Base-by-base conservation (phyloP, 2,329 filamentous ascomycete genomes). In the Scedosporium minutisporum region DNA sequence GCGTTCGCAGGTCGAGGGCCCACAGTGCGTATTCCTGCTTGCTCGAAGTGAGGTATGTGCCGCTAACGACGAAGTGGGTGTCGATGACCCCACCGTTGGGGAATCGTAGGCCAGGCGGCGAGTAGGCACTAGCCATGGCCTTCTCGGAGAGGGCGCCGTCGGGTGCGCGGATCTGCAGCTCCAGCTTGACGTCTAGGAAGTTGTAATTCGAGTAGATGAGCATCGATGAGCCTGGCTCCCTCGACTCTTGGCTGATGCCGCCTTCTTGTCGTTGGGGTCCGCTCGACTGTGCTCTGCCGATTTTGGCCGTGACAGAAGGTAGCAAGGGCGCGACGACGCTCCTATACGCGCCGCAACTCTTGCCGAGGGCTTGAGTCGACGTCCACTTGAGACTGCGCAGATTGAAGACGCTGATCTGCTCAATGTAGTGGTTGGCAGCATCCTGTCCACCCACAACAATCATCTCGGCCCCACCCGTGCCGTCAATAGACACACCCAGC, bases 141-240 rank as follows among this genome's bases (percentile, higher is more conserved):
- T 90, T 93, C 73, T 99, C 95, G 1, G 86, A 84, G 61, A 99
- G 77, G 0, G 86, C 87, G 33, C 95, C 93, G 72, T 97, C 93
- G 1, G 91, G 85, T 7, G 89, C 81, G 61, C 95, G 86, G 58
- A 99, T 86, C 74, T 97, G 95, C 44, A 99, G 79, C 74, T 99
- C 95, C 25, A 99, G 79, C 73, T 96, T 97, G 67, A 99, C 95
- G 69, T 99, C 93, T 62, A 99, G 75, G 70, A 99, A 99, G 75
- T 99, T 97, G 76, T 99, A 99, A 72, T 99, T 99, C 25, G 93
- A 97, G 74, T 99, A 99, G 57, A 99, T 96, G 65, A 99, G 82
- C 92, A 97, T 97, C 1, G 86, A 87, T 1, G 84, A 85, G 6
- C 83, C 84, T 0, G 82, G 73, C 59, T 87, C 84, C 33, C 80